Base-by-base conservation (phyloP, 2,329 filamentous ascomycete genomes). In the Cladosporium cucumerinum region DNA sequence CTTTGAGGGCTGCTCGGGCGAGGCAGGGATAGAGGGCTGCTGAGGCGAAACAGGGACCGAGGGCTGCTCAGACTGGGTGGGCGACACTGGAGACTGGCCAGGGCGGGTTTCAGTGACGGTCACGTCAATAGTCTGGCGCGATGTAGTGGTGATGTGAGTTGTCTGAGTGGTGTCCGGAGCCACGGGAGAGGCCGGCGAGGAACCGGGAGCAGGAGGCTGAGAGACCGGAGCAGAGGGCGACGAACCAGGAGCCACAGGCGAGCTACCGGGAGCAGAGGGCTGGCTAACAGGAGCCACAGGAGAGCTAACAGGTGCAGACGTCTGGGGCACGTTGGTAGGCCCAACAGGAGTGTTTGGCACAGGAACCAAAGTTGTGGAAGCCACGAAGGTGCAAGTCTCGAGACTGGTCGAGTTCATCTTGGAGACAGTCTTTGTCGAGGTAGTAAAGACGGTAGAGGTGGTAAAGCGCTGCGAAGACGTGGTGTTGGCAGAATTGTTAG, bases 291-390 rank as follows among this genome's bases (percentile, higher is more conserved):
- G 25, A 18, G 16, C 25, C 48, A 49, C 57, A 49, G 57, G 57
- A 30, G 39, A 48, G 57, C 32, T 48, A 16, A 5, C 57, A 21
- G 46, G 46, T n/a, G 46, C 23, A 25, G 30, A 39, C 3, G 58
- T 25, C 10, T 25, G n/a, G 18, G 58, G 58, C n/a, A 36, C 28
- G 3, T 26, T 49, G 26, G 25, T 14, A 12, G 39, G 57, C 1
- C 21, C 36, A 23, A 34, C 25, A 21, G 39, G 39, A 21, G n/a
- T 46, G 10, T 46, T 46, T 10, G 39, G 39, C 3, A 61, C 32
- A 26, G 60, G 60, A n/a, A 62, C 34, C 26, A 62, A 25, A 30
- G 48, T 62, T 3, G 60, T 62, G 14, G 60, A 62, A 32, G 60
- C 60, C 23, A 62, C 60, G 5, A 62, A 16, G 23, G 48, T 62